Conservation (phyloP, 2,329 filamentous ascomycete genomes). For the Arthroderma uncinatum region DNA sequence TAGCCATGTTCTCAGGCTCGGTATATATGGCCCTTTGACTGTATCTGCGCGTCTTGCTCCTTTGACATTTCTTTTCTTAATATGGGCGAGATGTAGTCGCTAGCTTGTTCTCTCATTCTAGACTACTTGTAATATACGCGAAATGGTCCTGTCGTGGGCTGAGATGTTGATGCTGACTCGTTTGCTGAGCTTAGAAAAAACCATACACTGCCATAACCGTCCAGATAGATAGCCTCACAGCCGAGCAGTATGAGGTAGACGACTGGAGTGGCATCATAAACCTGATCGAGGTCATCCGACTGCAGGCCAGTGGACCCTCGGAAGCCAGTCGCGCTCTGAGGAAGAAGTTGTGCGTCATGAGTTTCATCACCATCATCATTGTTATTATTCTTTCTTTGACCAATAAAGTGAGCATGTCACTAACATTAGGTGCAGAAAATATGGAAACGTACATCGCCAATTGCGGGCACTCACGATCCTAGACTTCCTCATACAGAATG, state of each 20-base stretch:
- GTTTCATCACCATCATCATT: too few relatives aligned
- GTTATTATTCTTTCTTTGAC: neutral
- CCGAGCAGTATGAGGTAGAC: slow-evolving; percentile 80
- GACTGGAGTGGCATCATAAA: slow-evolving; percentile 87
- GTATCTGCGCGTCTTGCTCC: neutral
- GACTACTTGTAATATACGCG: too few relatives aligned
- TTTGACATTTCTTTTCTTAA: neutral
- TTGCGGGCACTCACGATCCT: slow-evolving; percentile 77
- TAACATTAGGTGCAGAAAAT: slow-evolving; percentile 50
- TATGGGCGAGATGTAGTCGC: too few relatives aligned
- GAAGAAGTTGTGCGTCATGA: slow-evolving; percentile 81
- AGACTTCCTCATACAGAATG: slow-evolving; percentile 90
- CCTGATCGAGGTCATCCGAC: slow-evolving; percentile 82
- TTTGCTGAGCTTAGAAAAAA: slow-evolving; percentile 46
- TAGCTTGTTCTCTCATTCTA: too few relatives aligned
- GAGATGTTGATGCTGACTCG: neutral
- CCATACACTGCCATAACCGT: slow-evolving; percentile 91
- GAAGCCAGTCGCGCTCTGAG: slow-evolving; percentile 86
- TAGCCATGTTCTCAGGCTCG: slow-evolving; percentile 7
- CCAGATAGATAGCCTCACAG: slow-evolving; percentile 78
- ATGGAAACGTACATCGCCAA: slow-evolving; percentile 88
- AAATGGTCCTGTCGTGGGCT: too few relatives aligned
- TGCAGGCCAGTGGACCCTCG: slow-evolving; percentile 73
- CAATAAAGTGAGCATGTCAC: neutral
- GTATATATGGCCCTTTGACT: neutral